phyloP scores from a whole-genome alignment of 345 rosid genomes.

The Gossypium mustelinum region DNA sequence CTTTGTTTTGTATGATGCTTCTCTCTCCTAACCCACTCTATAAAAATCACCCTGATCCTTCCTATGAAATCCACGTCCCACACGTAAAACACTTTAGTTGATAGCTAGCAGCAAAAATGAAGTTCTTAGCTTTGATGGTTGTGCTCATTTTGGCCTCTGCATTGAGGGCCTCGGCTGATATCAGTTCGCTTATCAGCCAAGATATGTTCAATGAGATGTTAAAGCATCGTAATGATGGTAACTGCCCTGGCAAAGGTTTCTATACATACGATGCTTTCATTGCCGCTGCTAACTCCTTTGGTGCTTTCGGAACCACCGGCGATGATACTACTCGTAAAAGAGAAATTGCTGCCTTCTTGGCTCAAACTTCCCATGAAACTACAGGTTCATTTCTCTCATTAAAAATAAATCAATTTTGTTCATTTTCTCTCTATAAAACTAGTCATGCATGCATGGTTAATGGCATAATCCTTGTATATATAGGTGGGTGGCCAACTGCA shows the following conservation, averaged over 20 bases:
- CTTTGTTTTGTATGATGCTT: not conserved
- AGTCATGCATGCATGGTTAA: not conserved
- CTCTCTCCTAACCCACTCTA: not conserved
- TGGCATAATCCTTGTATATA: conserved; percentile 8
- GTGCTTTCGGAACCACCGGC: conserved; percentile 47
- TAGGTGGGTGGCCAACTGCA: conserved; percentile 57
- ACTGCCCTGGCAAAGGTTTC: conserved; percentile 41
- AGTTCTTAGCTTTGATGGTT: not conserved
- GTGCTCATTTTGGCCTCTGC: not conserved
- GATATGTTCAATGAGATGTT: conserved; percentile 37
- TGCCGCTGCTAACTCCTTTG: conserved; percentile 45
- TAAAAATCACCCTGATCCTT: not conserved
- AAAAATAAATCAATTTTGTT: too few relatives aligned
- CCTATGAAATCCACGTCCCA: not conserved
- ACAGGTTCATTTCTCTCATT: conserved; percentile 33
- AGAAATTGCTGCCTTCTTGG: conserved; percentile 66
- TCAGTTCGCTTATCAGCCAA: conserved; percentile 23
- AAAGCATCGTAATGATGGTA: conserved; percentile 46
- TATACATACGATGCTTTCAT: conserved; percentile 63
- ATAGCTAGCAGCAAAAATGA: conserved; percentile 7
- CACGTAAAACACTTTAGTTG: not conserved
- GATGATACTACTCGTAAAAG: conserved; percentile 32
- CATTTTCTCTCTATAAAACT: not conserved
- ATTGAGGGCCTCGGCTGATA: conserved; percentile 4
- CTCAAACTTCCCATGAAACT: conserved; percentile 70